Percentiles rank a stretch among this genome's conserved stretches.
These are phyloP conservation scores for Termitomyces sp. DNA, from an alignment of 768 basidiomycete species.

Conservation along the genomic window DNA sequence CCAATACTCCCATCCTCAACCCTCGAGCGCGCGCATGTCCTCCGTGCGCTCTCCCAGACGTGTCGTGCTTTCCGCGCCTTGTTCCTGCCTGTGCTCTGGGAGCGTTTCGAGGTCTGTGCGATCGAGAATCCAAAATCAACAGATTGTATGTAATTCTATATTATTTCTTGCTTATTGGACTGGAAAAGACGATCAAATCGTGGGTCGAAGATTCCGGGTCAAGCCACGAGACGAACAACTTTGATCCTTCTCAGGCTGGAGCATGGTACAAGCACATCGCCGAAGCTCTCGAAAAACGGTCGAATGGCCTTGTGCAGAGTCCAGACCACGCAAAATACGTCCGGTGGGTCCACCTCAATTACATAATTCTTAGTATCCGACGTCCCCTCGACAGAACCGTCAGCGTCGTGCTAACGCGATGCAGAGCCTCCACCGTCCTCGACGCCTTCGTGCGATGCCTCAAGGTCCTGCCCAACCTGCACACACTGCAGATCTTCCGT, in stretches of 20 bases:
- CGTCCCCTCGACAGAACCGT: constrained; percentile 13
- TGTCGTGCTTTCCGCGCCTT: constrained; percentile 20
- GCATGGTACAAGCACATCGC: constrained; percentile 21
- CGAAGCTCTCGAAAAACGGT: constrained; percentile 18
- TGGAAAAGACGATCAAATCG: neutral
- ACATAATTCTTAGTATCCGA: no score
- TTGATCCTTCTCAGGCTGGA: constrained; percentile 1
- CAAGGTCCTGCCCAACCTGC: constrained; percentile 22
- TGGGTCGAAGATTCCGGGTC: neutral
- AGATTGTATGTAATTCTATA: neutral
- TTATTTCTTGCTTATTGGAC: no score
- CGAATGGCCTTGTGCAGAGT: constrained; percentile 18
- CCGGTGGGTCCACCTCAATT: no score
- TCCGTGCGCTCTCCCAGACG: constrained; percentile 30
- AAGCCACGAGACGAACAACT: neutral
- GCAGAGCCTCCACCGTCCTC: constrained; percentile 16
- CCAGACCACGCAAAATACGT: constrained; percentile 18
- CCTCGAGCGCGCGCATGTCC: constrained; percentile 20
- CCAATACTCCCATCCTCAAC: constrained; percentile 15
- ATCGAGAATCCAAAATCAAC: neutral
- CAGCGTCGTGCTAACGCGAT: constrained; percentile 24
- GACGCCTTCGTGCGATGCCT: constrained; percentile 22
- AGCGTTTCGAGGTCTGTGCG: constrained; percentile 25
- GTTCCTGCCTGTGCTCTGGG: constrained; percentile 25
- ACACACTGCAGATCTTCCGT: constrained; percentile 25